Evolutionary conservation across 768 basidiomycete genomes (phyloP).

Genomic region (Leccinum fibrillosum): DNA sequence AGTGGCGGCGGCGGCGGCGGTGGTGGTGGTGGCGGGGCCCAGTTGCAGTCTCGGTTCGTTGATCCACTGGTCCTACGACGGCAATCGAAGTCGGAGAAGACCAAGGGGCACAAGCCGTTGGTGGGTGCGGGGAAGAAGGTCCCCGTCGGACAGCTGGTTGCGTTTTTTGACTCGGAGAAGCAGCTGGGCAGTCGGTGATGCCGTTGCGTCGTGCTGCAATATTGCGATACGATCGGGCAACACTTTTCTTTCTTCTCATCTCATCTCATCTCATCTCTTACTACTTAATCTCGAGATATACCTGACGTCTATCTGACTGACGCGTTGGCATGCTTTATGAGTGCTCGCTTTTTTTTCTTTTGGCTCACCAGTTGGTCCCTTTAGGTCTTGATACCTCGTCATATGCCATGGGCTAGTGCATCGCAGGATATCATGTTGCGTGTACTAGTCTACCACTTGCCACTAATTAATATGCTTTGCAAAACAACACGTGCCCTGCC

Average conservation of each 20-base stretch:
- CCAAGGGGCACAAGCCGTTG: slow-evolving; percentile 39
- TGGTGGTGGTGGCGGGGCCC: slow-evolving; percentile 3
- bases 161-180: slow-evolving; percentile 66
- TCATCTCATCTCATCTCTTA: background rate
- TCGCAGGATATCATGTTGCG: slow-evolving; percentile 1
- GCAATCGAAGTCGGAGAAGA: slow-evolving; percentile 49
- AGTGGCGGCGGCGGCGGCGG: background rate
- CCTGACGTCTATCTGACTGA: background rate
- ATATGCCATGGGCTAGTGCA: background rate
- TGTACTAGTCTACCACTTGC: slow-evolving; percentile 1
- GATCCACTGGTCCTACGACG: slow-evolving; percentile 72
- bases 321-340: background rate
- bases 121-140: slow-evolving; percentile 52
- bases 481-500: background rate
- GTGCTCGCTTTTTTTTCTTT: background rate
- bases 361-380: background rate
- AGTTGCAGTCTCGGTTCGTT: slow-evolving; percentile 50
- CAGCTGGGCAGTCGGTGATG: background rate
- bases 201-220: background rate
- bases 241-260: background rate
- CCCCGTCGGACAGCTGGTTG: slow-evolving; percentile 73
- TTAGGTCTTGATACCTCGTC: background rate
- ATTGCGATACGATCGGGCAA: background rate
- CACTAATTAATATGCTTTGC: background rate
- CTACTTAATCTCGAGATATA: background rate